Base-by-base conservation (phyloP, 139 green algal species). In the Yamagishiella unicocca region DNA sequence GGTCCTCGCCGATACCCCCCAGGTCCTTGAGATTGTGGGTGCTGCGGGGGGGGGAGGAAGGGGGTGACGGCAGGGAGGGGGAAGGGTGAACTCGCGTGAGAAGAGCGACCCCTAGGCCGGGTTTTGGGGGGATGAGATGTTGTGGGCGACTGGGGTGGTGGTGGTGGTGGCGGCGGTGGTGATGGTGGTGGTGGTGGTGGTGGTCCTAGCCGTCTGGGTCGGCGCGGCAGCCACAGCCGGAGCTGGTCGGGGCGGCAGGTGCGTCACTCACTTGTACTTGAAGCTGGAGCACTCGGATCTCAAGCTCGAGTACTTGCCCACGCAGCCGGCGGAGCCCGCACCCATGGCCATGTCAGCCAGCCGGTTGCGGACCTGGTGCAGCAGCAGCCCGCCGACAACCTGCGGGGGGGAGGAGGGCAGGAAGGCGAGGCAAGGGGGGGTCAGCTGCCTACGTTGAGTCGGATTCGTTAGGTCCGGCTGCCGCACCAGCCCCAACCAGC, bases 311-410 rank as follows among this genome's bases (percentile, higher is more conserved):
- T 54, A 89, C 19, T 53, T 10, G 35, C 29, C 45, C 24, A 1
- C 7, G 85, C 85, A 89, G 6, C 25, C n/a, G 0, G 50, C 45
- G 1, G 58, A 72, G 62, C 14, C 42, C 31, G 3, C 25, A 4
- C 31, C 27, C 55, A 67, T 10, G 31, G 77, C 43, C 55, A 85
- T 54, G 55, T 70, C 31, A 2, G 37, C 42, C 43, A 90, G n/a
- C 35, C 25, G 54, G 27, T 31, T 29, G 1, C 89, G 89, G 29
- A 31, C 62, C 77, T 92, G 89, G 27, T 92, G 89, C 83, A 92
- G 83, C 40, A 89, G 31, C 45, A 92, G 68, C 2, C 89, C 89
- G 3, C 61, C 89, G 35, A 92, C 45, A 10, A 92, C 83, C 67
- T n/a, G n/a, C n/a, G n/a, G n/a, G n/a, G n/a, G n/a, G n/a, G n/a